A percentile compares a stretch with the other conserved stretches of the same genome.
phyloP scores from a whole-genome alignment of 106 monocot species.

The Allium cepa region DNA sequence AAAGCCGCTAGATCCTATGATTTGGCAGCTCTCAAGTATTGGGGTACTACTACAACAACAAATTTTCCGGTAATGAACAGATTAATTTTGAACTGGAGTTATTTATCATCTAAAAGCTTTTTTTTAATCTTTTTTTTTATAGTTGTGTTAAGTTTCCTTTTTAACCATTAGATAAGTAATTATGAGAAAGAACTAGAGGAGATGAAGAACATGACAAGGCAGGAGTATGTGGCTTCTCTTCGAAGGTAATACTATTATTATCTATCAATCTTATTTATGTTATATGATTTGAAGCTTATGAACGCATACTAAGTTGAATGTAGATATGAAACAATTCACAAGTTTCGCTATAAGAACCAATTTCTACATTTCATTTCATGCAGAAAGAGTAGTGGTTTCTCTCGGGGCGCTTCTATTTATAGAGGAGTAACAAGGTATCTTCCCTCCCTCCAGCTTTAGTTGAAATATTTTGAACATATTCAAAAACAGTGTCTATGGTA shows the following conservation, averaged over 20 bases:
- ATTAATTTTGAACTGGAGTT: background rate
- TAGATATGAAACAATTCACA: too few relatives aligned
- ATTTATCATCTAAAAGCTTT: background rate
- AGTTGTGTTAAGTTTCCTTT: background rate
- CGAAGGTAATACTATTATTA: constrained; percentile 42
- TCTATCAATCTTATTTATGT: background rate
- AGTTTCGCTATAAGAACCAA: too few relatives aligned
- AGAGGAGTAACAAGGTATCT: constrained; percentile 89
- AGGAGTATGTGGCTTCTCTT: constrained; percentile 93
- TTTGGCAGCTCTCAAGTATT: constrained; percentile 97
- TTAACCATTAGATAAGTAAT: constrained; percentile 47
- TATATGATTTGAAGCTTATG: too few relatives aligned
- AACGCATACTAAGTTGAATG: too few relatives aligned
- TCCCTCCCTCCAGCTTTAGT: background rate
- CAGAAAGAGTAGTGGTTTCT: constrained; percentile 99
- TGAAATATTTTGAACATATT: too few relatives aligned
- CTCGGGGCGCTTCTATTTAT: constrained; percentile 94
- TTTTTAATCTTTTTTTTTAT: background rate
- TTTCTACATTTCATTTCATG: background rate
- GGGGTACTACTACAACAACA: constrained; percentile 94
- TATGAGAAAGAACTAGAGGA: constrained; percentile 96
- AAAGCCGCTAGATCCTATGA: constrained; percentile 98
- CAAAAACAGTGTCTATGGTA: too few relatives aligned
- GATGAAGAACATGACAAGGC: constrained; percentile 99
- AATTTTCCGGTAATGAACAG: constrained; percentile 68